Conservation (phyloP, 495 filamentous ascomycete genomes). For the Chaetomium fimeti region DNA sequence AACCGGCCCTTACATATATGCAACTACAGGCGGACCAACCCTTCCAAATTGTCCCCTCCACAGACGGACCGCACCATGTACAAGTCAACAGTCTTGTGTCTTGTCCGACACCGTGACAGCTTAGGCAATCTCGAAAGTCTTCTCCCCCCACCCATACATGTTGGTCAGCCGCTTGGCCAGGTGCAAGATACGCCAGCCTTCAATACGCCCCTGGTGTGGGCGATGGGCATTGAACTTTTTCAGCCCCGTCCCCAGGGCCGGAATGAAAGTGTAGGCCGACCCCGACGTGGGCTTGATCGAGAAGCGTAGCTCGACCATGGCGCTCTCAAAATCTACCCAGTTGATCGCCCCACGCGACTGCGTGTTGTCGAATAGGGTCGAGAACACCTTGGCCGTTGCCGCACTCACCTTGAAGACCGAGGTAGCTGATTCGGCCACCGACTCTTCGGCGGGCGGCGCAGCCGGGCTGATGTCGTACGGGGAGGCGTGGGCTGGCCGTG, state of each 20-base stretch:
- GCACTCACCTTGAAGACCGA: slow-evolving; percentile 31
- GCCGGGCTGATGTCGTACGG: slow-evolving; percentile 31
- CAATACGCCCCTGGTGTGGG: slow-evolving; percentile 33
- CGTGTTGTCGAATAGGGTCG: slow-evolving; percentile 31
- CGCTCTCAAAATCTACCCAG: slow-evolving; percentile 39
- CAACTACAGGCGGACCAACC: too few relatives aligned
- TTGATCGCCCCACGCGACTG: slow-evolving; percentile 32
- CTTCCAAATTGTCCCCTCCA: too few relatives aligned
- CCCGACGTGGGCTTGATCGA: slow-evolving; percentile 33
- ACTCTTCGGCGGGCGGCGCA: neutral
- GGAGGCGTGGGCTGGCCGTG: slow-evolving; percentile 34
- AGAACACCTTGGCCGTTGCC: slow-evolving; percentile 34
- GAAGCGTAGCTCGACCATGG: slow-evolving; percentile 39
- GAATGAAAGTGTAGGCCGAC: slow-evolving; percentile 32
- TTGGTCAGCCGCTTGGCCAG: slow-evolving; percentile 28
- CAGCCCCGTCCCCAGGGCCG: slow-evolving; percentile 21
- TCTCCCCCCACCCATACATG: slow-evolving; percentile 31
- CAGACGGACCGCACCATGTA: too few relatives aligned
- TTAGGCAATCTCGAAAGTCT: slow-evolving; percentile 5
- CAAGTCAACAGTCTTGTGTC: too few relatives aligned
- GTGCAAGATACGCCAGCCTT: slow-evolving; percentile 21
- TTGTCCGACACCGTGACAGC: neutral
- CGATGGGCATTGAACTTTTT: slow-evolving; percentile 31
- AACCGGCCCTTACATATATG: too few relatives aligned
- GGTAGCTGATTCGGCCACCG: neutral